Evolutionary conservation across 176 grass and related monocot genomes (phyloP).

Genomic region (Dendrocalamus sinicus): DNA sequence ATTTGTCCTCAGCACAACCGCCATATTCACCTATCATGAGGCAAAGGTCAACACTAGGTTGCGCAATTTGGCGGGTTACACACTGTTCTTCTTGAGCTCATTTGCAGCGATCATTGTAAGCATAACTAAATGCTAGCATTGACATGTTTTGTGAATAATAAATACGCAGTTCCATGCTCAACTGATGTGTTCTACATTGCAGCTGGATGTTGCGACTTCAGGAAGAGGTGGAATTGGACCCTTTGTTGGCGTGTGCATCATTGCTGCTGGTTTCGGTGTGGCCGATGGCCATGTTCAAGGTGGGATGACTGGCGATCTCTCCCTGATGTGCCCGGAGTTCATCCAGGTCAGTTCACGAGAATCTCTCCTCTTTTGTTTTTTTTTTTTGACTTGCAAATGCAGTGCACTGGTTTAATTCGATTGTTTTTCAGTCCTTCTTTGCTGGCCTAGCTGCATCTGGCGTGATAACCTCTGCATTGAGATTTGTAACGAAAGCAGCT

Average conservation of each 20-base stretch:
- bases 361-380: background rate
- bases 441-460: slow-evolving; percentile 81
- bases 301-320: slow-evolving; percentile 73
- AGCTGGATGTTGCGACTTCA: slow-evolving; percentile 67
- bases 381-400: background rate
- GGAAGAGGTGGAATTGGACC: slow-evolving; percentile 63
- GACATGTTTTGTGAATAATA: background rate
- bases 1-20: slow-evolving; percentile 55
- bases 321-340: slow-evolving; percentile 71
- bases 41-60: slow-evolving; percentile 72
- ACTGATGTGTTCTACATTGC: background rate
- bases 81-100: slow-evolving; percentile 71
- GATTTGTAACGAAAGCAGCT: slow-evolving; percentile 63
- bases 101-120: slow-evolving; percentile 61
- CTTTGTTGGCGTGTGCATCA: slow-evolving; percentile 56
- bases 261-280: slow-evolving; percentile 61
- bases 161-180: background rate
- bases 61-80: slow-evolving; percentile 63
- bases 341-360: slow-evolving; percentile 49
- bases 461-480: slow-evolving; percentile 61
- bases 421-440: slow-evolving; percentile 56
- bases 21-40: slow-evolving; percentile 58
- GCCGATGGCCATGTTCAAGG: slow-evolving; percentile 71
- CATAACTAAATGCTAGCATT: background rate
- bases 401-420: background rate